Conservation (phyloP, 1,284 basidiomycete genomes). For the Prillingera fragicola region DNA sequence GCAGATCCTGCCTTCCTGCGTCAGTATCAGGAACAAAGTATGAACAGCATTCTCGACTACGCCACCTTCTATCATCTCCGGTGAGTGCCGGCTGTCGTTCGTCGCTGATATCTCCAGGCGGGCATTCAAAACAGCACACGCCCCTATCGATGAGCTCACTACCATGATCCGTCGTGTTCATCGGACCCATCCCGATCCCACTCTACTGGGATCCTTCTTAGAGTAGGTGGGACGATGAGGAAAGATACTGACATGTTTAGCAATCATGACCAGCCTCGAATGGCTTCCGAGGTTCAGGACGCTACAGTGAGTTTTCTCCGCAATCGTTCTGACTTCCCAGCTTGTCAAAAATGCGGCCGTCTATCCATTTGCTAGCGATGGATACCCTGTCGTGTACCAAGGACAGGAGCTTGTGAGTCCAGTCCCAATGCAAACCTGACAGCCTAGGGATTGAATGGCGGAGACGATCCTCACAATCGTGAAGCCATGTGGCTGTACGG, state of each 20-base stretch:
- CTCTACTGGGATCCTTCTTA: conserved; percentile 48
- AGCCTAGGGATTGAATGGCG: conserved; percentile 52
- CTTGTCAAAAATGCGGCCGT: conserved; percentile 50
- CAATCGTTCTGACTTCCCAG: conserved; percentile 20
- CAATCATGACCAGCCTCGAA: conserved; percentile 50
- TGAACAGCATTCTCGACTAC: conserved; percentile 56
- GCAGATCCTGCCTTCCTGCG: conserved; percentile 42
- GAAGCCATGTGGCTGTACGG: conserved; percentile 50
- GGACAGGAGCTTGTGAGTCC: conserved; percentile 52
- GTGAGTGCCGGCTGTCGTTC: not conserved
- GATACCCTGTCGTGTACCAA: conserved; percentile 57
- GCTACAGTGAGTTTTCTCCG: conserved; percentile 24
- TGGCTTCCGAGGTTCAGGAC: conserved; percentile 37
- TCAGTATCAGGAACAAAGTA: conserved; percentile 47
- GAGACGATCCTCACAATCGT: conserved; percentile 46
- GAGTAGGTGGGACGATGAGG: conserved; percentile 33
- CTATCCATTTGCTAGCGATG: conserved; percentile 50
- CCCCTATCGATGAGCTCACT: conserved; percentile 34
- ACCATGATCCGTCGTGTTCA: conserved; percentile 38
- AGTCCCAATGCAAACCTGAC: not conserved
- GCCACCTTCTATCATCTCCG: conserved; percentile 53
- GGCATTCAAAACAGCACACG: conserved; percentile 34
- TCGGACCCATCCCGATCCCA: conserved; percentile 39
- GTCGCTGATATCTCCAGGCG: conserved; percentile 23
- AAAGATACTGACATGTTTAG: conserved; percentile 20